Percentiles rank a stretch among this genome's conserved stretches.
These are phyloP conservation scores for Heterobasidion parviporum DNA, from an alignment of 1,284 basidiomycete genomes.

Conservation along the genomic window DNA sequence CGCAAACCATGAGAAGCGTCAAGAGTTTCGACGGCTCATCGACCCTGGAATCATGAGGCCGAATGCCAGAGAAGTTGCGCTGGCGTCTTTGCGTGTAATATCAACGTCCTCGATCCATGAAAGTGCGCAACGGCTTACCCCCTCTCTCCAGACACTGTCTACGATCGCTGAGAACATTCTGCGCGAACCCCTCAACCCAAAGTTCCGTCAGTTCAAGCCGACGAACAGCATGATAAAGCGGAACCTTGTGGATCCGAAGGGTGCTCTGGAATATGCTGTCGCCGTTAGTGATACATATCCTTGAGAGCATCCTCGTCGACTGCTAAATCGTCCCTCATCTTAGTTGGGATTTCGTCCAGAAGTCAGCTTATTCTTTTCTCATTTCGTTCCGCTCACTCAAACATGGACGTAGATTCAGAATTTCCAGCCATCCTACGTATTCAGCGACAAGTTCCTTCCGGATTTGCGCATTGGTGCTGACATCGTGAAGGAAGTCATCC, in stretches of 20 bases:
- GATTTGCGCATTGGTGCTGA: conserved; percentile 54
- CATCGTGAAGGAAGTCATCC: conserved; percentile 54
- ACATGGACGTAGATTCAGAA: conserved; percentile 15
- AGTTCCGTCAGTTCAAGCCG: conserved; percentile 64
- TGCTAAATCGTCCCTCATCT: conserved; percentile 4
- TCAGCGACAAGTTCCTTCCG: conserved; percentile 40
- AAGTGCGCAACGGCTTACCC: background rate
- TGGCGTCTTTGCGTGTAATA: conserved; percentile 54
- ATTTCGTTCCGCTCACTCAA: background rate
- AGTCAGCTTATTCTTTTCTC: conserved; percentile 25
- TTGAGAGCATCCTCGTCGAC: background rate
- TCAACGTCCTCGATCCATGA: conserved; percentile 4
- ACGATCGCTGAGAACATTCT: conserved; percentile 68
- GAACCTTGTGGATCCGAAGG: conserved; percentile 52
- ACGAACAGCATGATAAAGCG: conserved; percentile 65
- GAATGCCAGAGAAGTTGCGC: conserved; percentile 52
- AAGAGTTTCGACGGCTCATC: conserved; percentile 63
- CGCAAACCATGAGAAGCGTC: conserved; percentile 55
- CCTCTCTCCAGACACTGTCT: conserved; percentile 43
- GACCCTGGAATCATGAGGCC: conserved; percentile 70
- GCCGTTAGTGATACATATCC: conserved; percentile 36
- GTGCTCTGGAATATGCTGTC: conserved; percentile 69
- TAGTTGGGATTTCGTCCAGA: conserved; percentile 67
- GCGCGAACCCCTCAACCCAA: conserved; percentile 53
- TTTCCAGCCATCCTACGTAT: conserved; percentile 62